Percentiles rank a stretch among this genome's conserved stretches.
phyloP scores from a whole-genome alignment of 345 rosid genomes.

The Cardamine chenopodiifolia region DNA sequence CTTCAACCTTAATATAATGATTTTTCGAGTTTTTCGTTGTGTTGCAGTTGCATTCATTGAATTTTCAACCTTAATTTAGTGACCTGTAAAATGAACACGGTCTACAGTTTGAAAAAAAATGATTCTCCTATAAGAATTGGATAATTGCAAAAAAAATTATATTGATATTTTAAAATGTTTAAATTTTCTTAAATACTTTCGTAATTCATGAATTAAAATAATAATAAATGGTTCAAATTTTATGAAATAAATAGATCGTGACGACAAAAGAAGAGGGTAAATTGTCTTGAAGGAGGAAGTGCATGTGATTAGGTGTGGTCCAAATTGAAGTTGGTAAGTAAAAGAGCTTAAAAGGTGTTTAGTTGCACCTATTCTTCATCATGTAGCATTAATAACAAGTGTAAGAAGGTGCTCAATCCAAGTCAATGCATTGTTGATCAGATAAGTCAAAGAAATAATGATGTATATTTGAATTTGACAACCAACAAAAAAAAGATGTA shows the following conservation, averaged over 20 bases:
- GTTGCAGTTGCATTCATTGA: no score
- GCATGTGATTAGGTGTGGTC: constrained; percentile 33
- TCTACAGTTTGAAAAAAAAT: neutral
- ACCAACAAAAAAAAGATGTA: neutral
- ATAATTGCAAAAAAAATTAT: neutral
- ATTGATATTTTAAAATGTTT: neutral
- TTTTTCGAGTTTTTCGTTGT: no score
- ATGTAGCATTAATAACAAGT: neutral
- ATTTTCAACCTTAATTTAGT: no score
- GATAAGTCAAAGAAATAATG: neutral
- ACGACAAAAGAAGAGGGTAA: neutral
- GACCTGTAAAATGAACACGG: no score
- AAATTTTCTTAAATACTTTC: neutral
- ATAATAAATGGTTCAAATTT: neutral
- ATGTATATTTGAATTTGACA: constrained; percentile 12
- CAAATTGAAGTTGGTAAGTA: neutral
- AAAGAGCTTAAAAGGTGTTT: constrained; percentile 12
- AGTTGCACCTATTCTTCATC: constrained; percentile 11
- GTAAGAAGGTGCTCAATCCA: constrained; percentile 7
- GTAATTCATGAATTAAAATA: neutral
- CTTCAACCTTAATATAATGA: no score
- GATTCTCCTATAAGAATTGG: neutral
- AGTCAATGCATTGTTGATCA: neutral
- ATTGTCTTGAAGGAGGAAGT: constrained; percentile 20
- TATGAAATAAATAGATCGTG: neutral